Evolutionary conservation across 1,284 basidiomycete genomes (phyloP), one percentile per base, ranked within the genome.

Genomic region (Trichosporon inkin): DNA sequence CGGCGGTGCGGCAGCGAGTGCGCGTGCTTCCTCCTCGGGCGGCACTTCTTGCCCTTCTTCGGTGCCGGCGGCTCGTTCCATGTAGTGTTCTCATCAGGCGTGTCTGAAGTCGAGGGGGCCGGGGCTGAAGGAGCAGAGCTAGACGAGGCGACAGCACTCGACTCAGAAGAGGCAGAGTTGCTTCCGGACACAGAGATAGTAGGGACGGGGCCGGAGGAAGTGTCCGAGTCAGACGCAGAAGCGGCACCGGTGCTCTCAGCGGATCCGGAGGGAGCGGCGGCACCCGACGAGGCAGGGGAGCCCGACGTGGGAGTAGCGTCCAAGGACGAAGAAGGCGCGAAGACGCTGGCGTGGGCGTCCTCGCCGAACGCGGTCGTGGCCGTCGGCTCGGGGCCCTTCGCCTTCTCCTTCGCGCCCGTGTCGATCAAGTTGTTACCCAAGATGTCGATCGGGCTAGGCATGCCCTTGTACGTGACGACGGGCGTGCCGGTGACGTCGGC

Each of bases 11-110:
- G 28, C 28, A 32, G 28, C 28, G 28, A 4, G 13, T 14, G 34
- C 39, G 19, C 35, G 49, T 54, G 47, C 24, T 24, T 53, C 36
- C 28, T 37, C 41, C 49, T 44, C 14, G 22, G 22, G n/a, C 44
- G 44, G 44, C 44, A 49, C 44, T 49, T 49, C 44, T 49, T 49
- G 5, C 19, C 41, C 17, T 47, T 37, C 40, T 36, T 44, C 24
- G 19, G 17, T 28, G 19, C 19, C 37, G 6, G 14, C 38, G 37
- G 39, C 7, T 49, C 44, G 24, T n/a, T 22, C 44, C 44, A 49
- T 13, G 44, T 28, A 3, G 14, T 14, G 14, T 49, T 49, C 22
- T 49, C 44, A 8, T 49, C 44, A 5, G 44, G 28, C 3, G 44
- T 13, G n/a, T 16, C 24, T 5, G 41, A n/a, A 16, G 36, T 6